Evolutionary conservation across 2,329 filamentous ascomycete species (phyloP).

Genomic region (Ascochyta clinopodiicola): DNA sequence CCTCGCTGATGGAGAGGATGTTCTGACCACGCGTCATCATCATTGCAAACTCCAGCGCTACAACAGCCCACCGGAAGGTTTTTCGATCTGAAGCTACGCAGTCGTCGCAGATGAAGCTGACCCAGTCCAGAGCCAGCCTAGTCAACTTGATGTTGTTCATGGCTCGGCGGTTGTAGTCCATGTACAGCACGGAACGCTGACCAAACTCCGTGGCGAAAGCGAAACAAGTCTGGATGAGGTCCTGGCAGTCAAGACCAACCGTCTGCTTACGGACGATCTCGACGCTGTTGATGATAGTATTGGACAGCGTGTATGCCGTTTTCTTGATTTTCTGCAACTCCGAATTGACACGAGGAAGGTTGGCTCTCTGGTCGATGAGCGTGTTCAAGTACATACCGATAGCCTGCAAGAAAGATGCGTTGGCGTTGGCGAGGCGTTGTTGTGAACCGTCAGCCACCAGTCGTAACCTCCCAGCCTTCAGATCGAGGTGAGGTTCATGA

Average conservation of each 20-base stretch:
- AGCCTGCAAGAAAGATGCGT: constrained; percentile 76
- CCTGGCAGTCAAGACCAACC: constrained; percentile 83
- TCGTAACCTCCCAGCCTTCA: constrained; percentile 85
- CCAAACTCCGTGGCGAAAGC: constrained; percentile 99
- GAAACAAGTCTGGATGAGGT: constrained; percentile 97
- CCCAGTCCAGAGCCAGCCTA: constrained; percentile 92
- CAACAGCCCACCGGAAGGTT: constrained; percentile 96
- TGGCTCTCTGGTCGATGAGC: constrained; percentile 89
- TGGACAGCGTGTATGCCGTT: constrained; percentile 94
- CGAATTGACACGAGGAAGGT: constrained; percentile 87
- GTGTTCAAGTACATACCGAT: constrained; percentile 86
- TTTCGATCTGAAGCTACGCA: constrained; percentile 92
- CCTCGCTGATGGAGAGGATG: constrained; percentile 86
- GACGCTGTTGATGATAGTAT: constrained; percentile 98
- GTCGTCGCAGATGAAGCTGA: constrained; percentile 97
- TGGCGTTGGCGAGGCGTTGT: constrained; percentile 77
- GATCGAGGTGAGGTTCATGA: constrained; percentile 78
- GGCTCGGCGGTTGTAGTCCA: constrained; percentile 92
- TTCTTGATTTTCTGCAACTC: constrained; percentile 94
- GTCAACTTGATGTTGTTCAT: constrained; percentile 98
- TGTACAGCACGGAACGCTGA: constrained; percentile 89
- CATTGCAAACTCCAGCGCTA: constrained; percentile 96
- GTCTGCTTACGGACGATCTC: constrained; percentile 90
- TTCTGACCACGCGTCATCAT: constrained; percentile 93
- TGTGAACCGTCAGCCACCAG: constrained; percentile 89